phyloP scores from a whole-genome alignment of 768 basidiomycete genomes.

The Imleria badia region DNA sequence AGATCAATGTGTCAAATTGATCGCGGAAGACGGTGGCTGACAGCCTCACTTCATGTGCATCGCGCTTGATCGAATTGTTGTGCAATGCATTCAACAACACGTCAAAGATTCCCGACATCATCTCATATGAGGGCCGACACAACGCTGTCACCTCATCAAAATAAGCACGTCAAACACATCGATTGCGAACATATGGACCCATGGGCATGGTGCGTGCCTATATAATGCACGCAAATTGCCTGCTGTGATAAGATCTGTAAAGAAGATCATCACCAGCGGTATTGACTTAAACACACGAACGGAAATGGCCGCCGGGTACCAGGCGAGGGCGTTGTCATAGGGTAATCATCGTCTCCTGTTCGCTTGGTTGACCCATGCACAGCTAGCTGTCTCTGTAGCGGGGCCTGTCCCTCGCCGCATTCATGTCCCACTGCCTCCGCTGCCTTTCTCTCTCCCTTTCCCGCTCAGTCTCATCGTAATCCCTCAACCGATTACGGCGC shows the following conservation, averaged over 20 bases:
- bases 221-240: constrained; percentile 16
- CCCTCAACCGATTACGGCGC: constrained; percentile 18
- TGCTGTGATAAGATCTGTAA: constrained; percentile 17
- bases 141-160: constrained; percentile 20
- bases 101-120: neutral
- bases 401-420: constrained; percentile 39
- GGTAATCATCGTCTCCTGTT: neutral
- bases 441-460: constrained; percentile 40
- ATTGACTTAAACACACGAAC: constrained; percentile 11
- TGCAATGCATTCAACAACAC: constrained; percentile 7
- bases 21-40: constrained; percentile 1
- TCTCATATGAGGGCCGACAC: constrained; percentile 1
- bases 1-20: constrained; percentile 12
- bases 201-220: constrained; percentile 11
- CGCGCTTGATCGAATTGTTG: neutral
- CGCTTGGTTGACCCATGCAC: constrained; percentile 6
- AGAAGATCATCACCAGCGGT: constrained; percentile 13
- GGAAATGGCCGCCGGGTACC: constrained; percentile 5
- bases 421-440: constrained; percentile 53
- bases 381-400: constrained; percentile 23
- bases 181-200: constrained; percentile 11
- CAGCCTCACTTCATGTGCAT: neutral
- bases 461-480: constrained; percentile 30
- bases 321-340: neutral
- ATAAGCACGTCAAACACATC: constrained; percentile 15